phyloP scores from a whole-genome alignment of 148 eudicot species.

The Talinum fruticosum region DNA sequence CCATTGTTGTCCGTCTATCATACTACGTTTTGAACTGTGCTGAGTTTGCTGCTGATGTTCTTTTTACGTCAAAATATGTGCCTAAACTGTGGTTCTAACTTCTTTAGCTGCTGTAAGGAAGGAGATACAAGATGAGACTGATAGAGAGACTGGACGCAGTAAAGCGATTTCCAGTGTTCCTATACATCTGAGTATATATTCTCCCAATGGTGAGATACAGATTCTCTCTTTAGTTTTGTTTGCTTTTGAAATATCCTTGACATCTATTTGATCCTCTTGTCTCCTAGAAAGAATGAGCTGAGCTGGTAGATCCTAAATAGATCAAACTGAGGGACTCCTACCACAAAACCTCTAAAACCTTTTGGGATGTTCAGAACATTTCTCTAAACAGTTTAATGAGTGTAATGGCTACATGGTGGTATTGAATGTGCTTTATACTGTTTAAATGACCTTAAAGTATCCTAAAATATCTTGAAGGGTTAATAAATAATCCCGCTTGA shows the following conservation, averaged over 20 bases:
- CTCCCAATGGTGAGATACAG: slow-evolving; percentile 66
- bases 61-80: neutral
- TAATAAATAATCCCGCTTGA: too few species aligned
- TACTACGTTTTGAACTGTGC: neutral
- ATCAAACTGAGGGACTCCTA: neutral
- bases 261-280: neutral
- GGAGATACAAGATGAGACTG: slow-evolving; percentile 97
- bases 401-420: neutral
- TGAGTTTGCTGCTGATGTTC: neutral
- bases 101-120: slow-evolving; percentile 89
- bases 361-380: neutral
- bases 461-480: too few species aligned
- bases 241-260: too few species aligned
- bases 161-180: slow-evolving; percentile 92
- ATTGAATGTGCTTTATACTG: too few species aligned
- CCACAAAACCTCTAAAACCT: neutral
- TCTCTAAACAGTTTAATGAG: neutral
- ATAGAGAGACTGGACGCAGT: slow-evolving; percentile 89
- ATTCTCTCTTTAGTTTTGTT: too few species aligned
- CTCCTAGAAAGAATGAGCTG: neutral
- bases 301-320: too few species aligned
- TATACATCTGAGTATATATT: slow-evolving; percentile 90
- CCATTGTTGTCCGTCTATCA: neutral
- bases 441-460: too few species aligned
- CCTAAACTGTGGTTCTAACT: slow-evolving; percentile 20